Base-by-base conservation (phyloP, 352 stramenopile genomes). In the Peronospora belbahrii region DNA sequence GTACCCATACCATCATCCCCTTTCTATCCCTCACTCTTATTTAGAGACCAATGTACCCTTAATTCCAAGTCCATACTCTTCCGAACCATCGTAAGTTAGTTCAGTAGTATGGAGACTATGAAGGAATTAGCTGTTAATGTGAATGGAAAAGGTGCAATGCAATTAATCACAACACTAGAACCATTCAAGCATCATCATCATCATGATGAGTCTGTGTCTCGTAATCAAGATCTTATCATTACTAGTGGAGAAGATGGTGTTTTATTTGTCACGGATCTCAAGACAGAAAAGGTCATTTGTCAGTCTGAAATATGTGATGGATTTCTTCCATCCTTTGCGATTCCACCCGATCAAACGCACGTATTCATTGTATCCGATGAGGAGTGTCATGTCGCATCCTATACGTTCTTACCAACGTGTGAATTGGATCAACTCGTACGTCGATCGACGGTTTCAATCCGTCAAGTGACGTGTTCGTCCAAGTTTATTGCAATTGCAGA, bases 241-340 rank as follows among this genome's bases (percentile, higher is more conserved):
- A 89, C 81, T 2, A 85, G 64, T 40, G 78, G 81, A 39, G 81
- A 92, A 48, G 81, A 92, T 43, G 81, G 81, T 47, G 65, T 86
- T n/a, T 53, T 92, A 48, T 83, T 72, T 59, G 66, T 89, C 25
- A 84, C 80, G 9, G 74, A 92, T 50, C 42, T 89, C 25, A 42
- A 48, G 8, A 70, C 69, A 1, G 70, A 88, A 46, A 53, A 48
- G 10, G 54, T 58, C 39, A 48, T 86, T 17, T 70, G 56, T n/a
- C 56, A 85, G 34, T 34, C 56, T 4, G 58, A 76, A 38, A 50
- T 86, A 34, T 68, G 61, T 25, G 78, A 93, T 28, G 78, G 75
- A 13, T 61, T 72, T 20, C 65, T 88, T 42, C 74, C 81, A 17
- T 70, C 76, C n/a, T 69, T 88, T 17, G 69, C 70, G n/a, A 66